Percentiles rank a stretch among this genome's conserved stretches.
These are phyloP conservation scores for Raffaelea ambrosiae DNA, from an alignment of 2,329 filamentous ascomycete genomes.

Conservation along the genomic window DNA sequence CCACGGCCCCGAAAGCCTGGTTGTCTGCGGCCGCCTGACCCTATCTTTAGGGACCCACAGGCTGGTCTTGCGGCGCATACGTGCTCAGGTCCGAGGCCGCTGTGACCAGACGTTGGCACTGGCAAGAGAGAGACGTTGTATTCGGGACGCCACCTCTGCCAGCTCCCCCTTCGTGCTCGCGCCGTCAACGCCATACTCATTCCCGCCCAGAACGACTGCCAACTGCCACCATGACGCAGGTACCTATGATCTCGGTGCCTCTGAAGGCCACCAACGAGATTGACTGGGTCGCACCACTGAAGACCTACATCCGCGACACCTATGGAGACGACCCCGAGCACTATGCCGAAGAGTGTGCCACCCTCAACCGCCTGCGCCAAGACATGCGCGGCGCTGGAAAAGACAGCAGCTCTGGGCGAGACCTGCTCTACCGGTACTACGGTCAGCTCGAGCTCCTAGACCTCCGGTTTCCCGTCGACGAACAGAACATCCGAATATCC, in stretches of 20 bases:
- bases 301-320: slow-evolving; percentile 83
- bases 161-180: no score
- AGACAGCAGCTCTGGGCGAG: slow-evolving; percentile 87
- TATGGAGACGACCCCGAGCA: slow-evolving; percentile 96
- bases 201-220: no score
- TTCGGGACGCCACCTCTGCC: no score
- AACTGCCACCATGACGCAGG: slow-evolving; percentile 57
- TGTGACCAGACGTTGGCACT: no score
- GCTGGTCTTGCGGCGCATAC: slow-evolving; percentile 1
- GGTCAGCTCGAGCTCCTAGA: slow-evolving; percentile 93
- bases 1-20: neutral
- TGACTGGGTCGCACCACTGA: slow-evolving; percentile 90
- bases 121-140: no score
- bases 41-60: neutral
- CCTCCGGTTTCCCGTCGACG: slow-evolving; percentile 90
- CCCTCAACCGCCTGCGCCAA: slow-evolving; percentile 88
- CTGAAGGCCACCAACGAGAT: slow-evolving; percentile 95
- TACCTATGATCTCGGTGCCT: slow-evolving; percentile 91
- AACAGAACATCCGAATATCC: slow-evolving; percentile 97
- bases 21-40: no score
- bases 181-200: no score
- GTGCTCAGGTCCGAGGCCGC: no score
- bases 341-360: slow-evolving; percentile 91
- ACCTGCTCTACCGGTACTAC: slow-evolving; percentile 94
- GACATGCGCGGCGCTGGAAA: slow-evolving; percentile 97